Percentiles rank a stretch among this genome's conserved stretches.
Conservation (phyloP, 768 basidiomycete species). For the Mycena venus region DNA sequence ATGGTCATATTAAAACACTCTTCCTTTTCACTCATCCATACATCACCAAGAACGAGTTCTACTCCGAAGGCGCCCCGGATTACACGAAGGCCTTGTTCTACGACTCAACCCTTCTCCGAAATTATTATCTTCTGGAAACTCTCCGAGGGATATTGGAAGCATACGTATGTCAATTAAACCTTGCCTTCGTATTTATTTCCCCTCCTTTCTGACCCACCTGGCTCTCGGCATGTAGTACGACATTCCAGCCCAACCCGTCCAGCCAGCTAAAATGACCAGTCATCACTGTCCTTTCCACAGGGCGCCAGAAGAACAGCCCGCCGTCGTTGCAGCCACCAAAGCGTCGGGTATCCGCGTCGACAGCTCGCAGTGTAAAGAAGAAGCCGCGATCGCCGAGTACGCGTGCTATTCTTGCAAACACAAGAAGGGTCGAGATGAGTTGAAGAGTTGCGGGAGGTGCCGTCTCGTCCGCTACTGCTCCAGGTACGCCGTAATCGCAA, state of each 20-base stretch:
- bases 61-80: not conserved
- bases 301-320: not conserved
- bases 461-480: not conserved
- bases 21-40: conserved; percentile 5
- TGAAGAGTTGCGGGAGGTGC: not conserved
- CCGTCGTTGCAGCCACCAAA: not conserved
- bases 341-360: not conserved
- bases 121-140: not conserved
- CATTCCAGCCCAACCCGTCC: not conserved
- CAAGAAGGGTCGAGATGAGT: not conserved
- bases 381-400: not conserved
- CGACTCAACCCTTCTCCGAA: not conserved
- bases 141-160: not conserved
- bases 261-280: not conserved
- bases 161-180: not conserved
- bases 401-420: not conserved
- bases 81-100: not conserved
- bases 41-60: not conserved
- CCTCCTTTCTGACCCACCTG: not conserved
- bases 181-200: too few relatives aligned
- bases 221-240: not conserved
- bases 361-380: not conserved
- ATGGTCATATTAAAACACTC: not conserved
- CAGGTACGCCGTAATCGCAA: not conserved
- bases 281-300: not conserved